Percentiles rank a stretch among this genome's conserved stretches.
Conservation (phyloP, 441 rosid species). For the Breynia disticha region DNA sequence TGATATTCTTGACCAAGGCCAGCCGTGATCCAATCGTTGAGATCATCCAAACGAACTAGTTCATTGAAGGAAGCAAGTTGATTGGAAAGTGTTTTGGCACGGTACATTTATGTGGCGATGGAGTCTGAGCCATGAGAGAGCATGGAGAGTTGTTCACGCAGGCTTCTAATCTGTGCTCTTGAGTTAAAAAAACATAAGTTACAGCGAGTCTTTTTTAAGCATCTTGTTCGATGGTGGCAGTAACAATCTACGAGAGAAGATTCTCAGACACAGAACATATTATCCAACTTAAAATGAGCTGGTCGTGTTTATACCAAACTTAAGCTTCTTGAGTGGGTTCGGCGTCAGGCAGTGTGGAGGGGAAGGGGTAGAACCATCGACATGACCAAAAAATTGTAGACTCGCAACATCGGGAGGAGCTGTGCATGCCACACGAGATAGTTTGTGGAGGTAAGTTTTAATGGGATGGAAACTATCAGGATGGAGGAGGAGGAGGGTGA, state of each 20-base stretch:
- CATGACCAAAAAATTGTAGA: too few relatives aligned
- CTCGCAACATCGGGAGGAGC: too few relatives aligned
- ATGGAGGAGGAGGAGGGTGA: too few relatives aligned
- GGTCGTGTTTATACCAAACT: background rate
- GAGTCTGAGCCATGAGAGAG: background rate
- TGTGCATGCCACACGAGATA: too few relatives aligned
- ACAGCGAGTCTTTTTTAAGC: background rate
- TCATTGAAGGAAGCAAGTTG: background rate
- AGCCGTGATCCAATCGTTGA: background rate
- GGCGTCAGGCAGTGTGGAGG: too few relatives aligned
- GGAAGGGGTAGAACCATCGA: too few relatives aligned
- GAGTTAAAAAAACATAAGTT: background rate
- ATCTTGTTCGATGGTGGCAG: background rate
- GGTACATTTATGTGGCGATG: background rate
- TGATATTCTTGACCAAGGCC: background rate
- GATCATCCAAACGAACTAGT: background rate
- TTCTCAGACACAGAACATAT: background rate
- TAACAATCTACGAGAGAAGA: background rate
- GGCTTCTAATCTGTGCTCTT: background rate
- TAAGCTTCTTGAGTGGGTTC: too few relatives aligned
- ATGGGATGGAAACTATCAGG: too few relatives aligned
- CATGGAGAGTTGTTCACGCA: background rate
- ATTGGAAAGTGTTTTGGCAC: background rate
- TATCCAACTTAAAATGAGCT: background rate
- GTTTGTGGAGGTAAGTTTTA: too few relatives aligned